These are phyloP conservation scores for Nakazawaea wyomingensis DNA, from an alignment of 805 yeast species.

Conservation along the genomic window DNA sequence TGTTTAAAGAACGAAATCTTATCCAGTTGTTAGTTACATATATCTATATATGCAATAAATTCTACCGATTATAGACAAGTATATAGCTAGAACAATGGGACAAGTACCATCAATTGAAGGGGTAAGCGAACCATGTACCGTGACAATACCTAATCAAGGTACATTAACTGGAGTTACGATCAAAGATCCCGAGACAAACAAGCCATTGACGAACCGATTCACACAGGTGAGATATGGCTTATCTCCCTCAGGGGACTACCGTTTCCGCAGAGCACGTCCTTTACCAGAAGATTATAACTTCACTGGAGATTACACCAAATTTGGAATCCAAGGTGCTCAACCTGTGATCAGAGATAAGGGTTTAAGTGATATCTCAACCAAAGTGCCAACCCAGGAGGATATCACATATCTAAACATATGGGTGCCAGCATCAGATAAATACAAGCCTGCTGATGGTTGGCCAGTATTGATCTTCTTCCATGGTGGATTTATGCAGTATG, in stretches of 20 bases:
- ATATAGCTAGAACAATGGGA: constrained; percentile 15
- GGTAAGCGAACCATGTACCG: constrained; percentile 15
- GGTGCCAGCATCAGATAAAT: constrained; percentile 26
- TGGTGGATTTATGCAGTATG: constrained; percentile 40
- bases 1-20: background rate
- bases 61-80: no score
- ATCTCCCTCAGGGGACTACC: constrained; percentile 25
- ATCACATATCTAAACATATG: constrained; percentile 33
- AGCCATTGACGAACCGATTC: constrained; percentile 22
- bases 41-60: no score
- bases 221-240: constrained; percentile 30
- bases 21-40: background rate
- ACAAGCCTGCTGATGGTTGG: constrained; percentile 19
- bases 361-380: constrained; percentile 4
- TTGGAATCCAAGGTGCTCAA: constrained; percentile 26
- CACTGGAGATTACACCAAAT: constrained; percentile 25
- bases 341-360: constrained; percentile 16
- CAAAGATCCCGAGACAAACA: constrained; percentile 15
- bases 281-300: constrained; percentile 26
- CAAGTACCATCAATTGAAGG: constrained; percentile 21
- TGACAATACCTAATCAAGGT: constrained; percentile 23
- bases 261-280: constrained; percentile 28
- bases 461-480: constrained; percentile 37
- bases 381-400: constrained; percentile 22
- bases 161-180: constrained; percentile 24